A percentile compares a stretch with the other conserved stretches of the same genome.
Evolutionary conservation across 192 early-diverging fungal species (phyloP).

Genomic region (Thamnidium elegans): DNA sequence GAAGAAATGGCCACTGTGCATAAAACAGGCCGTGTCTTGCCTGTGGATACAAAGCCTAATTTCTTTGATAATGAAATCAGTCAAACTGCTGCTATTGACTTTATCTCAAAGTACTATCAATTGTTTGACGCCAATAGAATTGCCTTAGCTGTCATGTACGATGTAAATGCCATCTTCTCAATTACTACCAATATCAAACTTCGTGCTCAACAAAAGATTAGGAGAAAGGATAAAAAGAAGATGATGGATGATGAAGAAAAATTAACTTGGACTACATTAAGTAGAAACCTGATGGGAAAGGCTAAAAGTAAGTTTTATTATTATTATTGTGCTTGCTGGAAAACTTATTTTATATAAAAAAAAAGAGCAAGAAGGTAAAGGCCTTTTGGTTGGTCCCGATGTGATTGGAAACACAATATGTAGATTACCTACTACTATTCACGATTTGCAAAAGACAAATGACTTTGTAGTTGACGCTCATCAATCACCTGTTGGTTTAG

Average conservation of each 20-base stretch:
- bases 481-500: conserved; percentile 39
- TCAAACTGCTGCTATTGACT: conserved; percentile 31
- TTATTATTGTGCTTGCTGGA: background rate
- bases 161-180: conserved; percentile 41
- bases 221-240: conserved; percentile 25
- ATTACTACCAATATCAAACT: conserved; percentile 19
- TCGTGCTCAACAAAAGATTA: background rate
- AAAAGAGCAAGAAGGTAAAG: conserved; percentile 11
- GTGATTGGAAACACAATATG: conserved; percentile 17
- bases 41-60: conserved; percentile 10
- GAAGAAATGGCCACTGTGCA: conserved; percentile 7
- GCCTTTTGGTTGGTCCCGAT: conserved; percentile 17
- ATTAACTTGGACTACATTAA: conserved; percentile 16
- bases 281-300: conserved; percentile 15
- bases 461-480: conserved; percentile 43
- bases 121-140: conserved; percentile 38
- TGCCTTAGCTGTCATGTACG: conserved; percentile 33
- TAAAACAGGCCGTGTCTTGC: conserved; percentile 19
- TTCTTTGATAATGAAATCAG: conserved; percentile 44
- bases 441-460: conserved; percentile 38
- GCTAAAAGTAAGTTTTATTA: conserved; percentile 19
- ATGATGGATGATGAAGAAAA: conserved; percentile 22
- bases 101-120: conserved; percentile 36
- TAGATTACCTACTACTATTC: conserved; percentile 37
- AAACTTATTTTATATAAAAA: background rate